These are phyloP conservation scores for Iberis amara DNA, from an alignment of 441 rosid genomes.

Conservation along the genomic window DNA sequence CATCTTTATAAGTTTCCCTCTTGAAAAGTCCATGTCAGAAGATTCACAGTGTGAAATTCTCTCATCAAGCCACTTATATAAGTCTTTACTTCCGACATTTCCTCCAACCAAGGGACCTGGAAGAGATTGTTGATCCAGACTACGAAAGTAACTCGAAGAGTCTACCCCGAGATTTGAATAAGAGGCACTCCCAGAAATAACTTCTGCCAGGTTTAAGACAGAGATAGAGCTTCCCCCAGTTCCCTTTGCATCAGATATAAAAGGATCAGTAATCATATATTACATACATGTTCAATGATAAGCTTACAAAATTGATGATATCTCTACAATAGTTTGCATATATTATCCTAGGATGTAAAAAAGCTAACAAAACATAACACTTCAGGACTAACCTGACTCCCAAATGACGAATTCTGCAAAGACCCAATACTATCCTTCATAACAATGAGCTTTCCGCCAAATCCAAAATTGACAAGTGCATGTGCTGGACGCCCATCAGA, in stretches of 20 bases:
- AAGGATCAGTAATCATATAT: constrained; percentile 1
- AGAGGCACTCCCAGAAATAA: constrained; percentile 39
- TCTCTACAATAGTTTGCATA: not conserved
- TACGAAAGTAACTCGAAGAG: constrained; percentile 51
- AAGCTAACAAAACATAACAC: constrained; percentile 3
- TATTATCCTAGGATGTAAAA: constrained; percentile 5
- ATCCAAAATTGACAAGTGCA: constrained; percentile 84
- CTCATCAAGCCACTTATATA: constrained; percentile 94
- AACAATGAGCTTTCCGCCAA: constrained; percentile 89
- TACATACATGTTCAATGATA: no score
- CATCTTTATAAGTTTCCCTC: constrained; percentile 55
- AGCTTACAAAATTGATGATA: not conserved
- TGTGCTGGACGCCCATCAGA: constrained; percentile 96
- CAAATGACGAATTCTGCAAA: constrained; percentile 49
- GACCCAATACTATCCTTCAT: constrained; percentile 50
- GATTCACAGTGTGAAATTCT: constrained; percentile 64
- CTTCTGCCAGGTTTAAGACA: constrained; percentile 71
- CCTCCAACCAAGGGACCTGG: constrained; percentile 99
- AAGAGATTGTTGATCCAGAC: constrained; percentile 68
- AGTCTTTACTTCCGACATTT: constrained; percentile 77
- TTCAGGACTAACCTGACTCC: constrained; percentile 64
- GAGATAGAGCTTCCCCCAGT: constrained; percentile 49
- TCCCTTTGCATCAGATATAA: constrained; percentile 38
- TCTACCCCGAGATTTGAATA: constrained; percentile 37
- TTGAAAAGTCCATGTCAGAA: constrained; percentile 48